Evolutionary conservation across 2,329 filamentous ascomycete genomes (phyloP), one percentile per base, ranked within the genome.

Genomic region (Exophiala spinifera): DNA sequence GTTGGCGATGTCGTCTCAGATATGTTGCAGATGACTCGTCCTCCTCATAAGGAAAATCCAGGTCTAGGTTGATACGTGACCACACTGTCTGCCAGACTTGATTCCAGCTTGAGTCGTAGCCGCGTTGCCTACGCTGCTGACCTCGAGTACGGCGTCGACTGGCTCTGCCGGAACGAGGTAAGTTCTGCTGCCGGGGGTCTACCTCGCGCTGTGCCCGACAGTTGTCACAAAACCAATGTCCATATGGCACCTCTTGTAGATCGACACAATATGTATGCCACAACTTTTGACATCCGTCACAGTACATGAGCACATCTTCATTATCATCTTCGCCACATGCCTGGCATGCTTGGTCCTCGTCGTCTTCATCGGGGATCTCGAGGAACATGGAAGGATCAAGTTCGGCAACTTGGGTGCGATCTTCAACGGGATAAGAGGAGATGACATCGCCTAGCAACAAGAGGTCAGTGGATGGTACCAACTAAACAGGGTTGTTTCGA

Each of bases 221-320:
- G 64, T 88, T 84, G 71, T 94, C 85, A 75, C 94, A 99, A 70
- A 92, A 96, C 91, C 92, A 99, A 61, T 85, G 78, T 23, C 88
- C 88, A 25, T 79, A 74, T 19, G 91, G 91, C 52, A 95, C 83
- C 49, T 79, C 75, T 56, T 91, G 86, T 46, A 96, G 80, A 31
- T 89, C 91, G 57, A 95, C 83, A 71, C 94, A 99, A 70, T 95
- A 89, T 45, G 91, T 91, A 71, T 99, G 94, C 65, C 92, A 96
- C 40, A 88, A 83, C 31, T 86, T 85, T 76, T 95, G 87, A 75
- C 94, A 99, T 66, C 85, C 86, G 70, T 96, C 91, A 74, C 94
- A 99, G 57, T 95, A 83, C 62, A 97, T 84, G 49, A 96, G 81
- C 15, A 91, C 79, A 61, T 95, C 88, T 70, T 94, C 88, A 64